Evolutionary conservation across 2,329 filamentous ascomycete species (phyloP).

Genomic region (Nemania sp.): DNA sequence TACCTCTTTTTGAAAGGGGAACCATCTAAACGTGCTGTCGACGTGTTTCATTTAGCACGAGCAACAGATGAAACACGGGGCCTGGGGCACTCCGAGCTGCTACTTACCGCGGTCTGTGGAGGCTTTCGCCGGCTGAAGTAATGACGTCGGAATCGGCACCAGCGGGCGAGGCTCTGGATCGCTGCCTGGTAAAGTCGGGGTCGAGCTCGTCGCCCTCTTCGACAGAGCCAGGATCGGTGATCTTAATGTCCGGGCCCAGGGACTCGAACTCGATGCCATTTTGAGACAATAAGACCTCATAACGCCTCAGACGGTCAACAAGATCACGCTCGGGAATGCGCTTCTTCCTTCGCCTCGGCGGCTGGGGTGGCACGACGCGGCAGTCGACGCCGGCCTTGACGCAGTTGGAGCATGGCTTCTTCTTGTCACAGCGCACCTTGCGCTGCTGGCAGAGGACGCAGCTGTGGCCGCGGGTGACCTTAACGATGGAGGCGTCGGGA

Average conservation of each 20-base stretch:
- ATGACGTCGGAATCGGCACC: slow-evolving; percentile 45
- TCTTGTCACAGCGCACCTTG: slow-evolving; percentile 76
- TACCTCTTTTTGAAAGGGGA: slow-evolving; percentile 59
- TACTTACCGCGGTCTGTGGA: slow-evolving; percentile 40
- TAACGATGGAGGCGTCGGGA: slow-evolving; percentile 52
- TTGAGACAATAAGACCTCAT: slow-evolving; percentile 68
- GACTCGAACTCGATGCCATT: slow-evolving; percentile 72
- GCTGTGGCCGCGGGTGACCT: slow-evolving; percentile 63
- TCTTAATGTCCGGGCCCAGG: slow-evolving; percentile 57
- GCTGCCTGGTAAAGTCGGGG: slow-evolving; percentile 57
- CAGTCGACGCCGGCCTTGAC: slow-evolving; percentile 66
- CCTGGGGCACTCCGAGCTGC: not conserved
- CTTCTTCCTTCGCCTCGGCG: slow-evolving; percentile 63
- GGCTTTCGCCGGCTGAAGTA: slow-evolving; percentile 35
- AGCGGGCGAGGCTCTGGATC: slow-evolving; percentile 54
- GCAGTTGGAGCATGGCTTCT: slow-evolving; percentile 72
- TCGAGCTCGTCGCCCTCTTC: slow-evolving; percentile 63
- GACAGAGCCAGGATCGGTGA: slow-evolving; percentile 44
- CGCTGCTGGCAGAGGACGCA: slow-evolving; percentile 78
- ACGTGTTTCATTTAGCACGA: slow-evolving; percentile 23
- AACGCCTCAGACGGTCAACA: slow-evolving; percentile 69
- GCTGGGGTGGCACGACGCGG: slow-evolving; percentile 59
- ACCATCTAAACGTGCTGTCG: slow-evolving; percentile 51
- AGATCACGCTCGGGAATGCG: slow-evolving; percentile 72
- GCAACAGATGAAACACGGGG: slow-evolving; percentile 9